Conservation (phyloP, 495 filamentous ascomycete species). For the Penicillium nucicola region DNA sequence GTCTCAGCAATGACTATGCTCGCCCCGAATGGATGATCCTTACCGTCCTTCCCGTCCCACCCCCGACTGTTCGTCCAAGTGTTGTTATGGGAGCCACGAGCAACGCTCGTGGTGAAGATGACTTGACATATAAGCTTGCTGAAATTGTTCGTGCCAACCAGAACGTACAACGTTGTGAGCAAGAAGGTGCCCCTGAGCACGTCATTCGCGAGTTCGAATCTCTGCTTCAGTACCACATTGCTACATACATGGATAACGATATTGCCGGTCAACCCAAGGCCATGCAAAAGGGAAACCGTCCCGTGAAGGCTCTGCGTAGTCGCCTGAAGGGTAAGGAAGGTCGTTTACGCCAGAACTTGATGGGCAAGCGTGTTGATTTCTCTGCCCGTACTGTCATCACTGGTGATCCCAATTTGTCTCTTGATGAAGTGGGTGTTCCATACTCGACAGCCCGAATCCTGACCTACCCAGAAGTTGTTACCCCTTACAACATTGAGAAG, state of each 20-base stretch:
- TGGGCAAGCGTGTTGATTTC: slow-evolving; percentile 99
- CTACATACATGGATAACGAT: slow-evolving; percentile 99
- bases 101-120: slow-evolving; percentile 91
- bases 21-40: slow-evolving; percentile 98
- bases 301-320: slow-evolving; percentile 92
- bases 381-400: slow-evolving; percentile 99
- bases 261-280: slow-evolving; percentile 95
- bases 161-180: slow-evolving; percentile 83
- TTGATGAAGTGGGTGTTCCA: slow-evolving; percentile 96
- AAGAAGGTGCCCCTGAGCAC: slow-evolving; percentile 86
- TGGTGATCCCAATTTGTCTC: slow-evolving; percentile 90
- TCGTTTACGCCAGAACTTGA: slow-evolving; percentile 93
- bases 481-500: slow-evolving; percentile 94
- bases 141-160: slow-evolving; percentile 98
- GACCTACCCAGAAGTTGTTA: slow-evolving; percentile 96
- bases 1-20: slow-evolving; percentile 88
- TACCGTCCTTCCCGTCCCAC: slow-evolving; percentile 90
- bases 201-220: slow-evolving; percentile 85
- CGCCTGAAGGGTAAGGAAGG: slow-evolving; percentile 98
- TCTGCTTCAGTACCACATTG: slow-evolving; percentile 95
- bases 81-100: slow-evolving; percentile 85
- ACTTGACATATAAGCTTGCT: slow-evolving; percentile 96
- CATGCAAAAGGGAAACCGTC: slow-evolving; percentile 91
- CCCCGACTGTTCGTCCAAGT: slow-evolving; percentile 91
- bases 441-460: slow-evolving; percentile 82